These are phyloP conservation scores for Graphilbum ipis-grandicollis DNA, from an alignment of 2,329 filamentous ascomycete species.

Conservation along the genomic window DNA sequence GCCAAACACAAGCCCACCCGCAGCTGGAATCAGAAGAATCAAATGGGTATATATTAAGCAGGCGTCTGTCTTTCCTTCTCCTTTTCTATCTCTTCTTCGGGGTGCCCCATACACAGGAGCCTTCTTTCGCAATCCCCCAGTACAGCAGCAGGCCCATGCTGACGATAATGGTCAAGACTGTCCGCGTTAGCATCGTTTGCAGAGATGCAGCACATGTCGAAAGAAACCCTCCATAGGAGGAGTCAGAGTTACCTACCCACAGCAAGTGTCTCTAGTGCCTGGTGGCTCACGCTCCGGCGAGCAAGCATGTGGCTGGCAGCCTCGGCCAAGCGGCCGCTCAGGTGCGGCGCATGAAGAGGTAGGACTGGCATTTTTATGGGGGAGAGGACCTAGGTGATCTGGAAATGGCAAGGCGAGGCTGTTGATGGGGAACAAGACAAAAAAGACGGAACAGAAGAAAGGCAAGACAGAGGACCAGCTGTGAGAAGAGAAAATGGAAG, in stretches of 20 bases:
- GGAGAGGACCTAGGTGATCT: too few relatives aligned
- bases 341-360: constrained; percentile 1
- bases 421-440: background rate
- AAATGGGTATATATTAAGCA: background rate
- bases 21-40: background rate
- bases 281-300: constrained; percentile 2
- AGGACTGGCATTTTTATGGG: constrained; percentile 1
- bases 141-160: constrained; percentile 4
- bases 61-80: background rate
- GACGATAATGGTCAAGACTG: constrained; percentile 4
- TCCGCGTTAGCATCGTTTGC: background rate
- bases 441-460: too few relatives aligned
- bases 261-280: constrained; percentile 2
- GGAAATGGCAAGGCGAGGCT: too few relatives aligned
- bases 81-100: background rate
- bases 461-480: too few relatives aligned
- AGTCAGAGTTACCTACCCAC: background rate
- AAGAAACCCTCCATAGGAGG: background rate
- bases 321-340: constrained; percentile 1
- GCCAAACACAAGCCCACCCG: background rate
- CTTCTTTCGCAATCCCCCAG: constrained; percentile 2
- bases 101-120: background rate
- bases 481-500: too few relatives aligned
- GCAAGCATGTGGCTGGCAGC: background rate
- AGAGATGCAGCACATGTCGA: background rate